These are phyloP conservation scores for Arctium minus DNA, from an alignment of 129 eudicot genomes.

Conservation along the genomic window DNA sequence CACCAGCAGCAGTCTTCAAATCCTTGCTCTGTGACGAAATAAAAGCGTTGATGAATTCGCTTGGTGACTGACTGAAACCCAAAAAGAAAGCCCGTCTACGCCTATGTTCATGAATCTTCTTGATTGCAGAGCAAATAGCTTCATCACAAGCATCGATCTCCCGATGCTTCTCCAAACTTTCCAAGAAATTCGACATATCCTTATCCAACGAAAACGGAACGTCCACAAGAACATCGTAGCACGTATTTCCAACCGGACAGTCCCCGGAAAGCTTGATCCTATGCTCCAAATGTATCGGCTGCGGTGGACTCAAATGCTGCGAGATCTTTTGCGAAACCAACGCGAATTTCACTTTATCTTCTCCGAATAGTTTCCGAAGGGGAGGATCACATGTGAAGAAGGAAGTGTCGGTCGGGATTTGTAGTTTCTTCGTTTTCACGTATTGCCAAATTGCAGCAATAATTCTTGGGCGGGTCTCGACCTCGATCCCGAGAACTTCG, in stretches of 20 bases:
- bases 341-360: conserved; percentile 74
- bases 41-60: conserved; percentile 69
- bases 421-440: conserved; percentile 64
- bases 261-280: conserved; percentile 74
- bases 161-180: conserved; percentile 59
- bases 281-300: conserved; percentile 85
- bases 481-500: conserved; percentile 77
- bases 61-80: conserved; percentile 94
- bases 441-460: conserved; percentile 92
- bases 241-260: conserved; percentile 57
- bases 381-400: conserved; percentile 80
- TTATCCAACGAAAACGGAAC: conserved; percentile 62
- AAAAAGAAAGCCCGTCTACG: conserved; percentile 83
- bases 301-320: conserved; percentile 65
- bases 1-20: conserved; percentile 76
- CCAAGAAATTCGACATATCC: conserved; percentile 68
- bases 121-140: conserved; percentile 67
- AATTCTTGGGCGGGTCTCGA: conserved; percentile 72
- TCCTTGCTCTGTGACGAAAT: conserved; percentile 87
- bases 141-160: conserved; percentile 82
- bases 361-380: conserved; percentile 77
- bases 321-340: conserved; percentile 58
- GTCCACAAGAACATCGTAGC: conserved; percentile 94
- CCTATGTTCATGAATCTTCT: conserved; percentile 83
- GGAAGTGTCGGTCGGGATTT: conserved; percentile 66